Evolutionary conservation across 345 rosid genomes (phyloP), one percentile per base, ranked within the genome.

Genomic region (Syzygium aqueum): DNA sequence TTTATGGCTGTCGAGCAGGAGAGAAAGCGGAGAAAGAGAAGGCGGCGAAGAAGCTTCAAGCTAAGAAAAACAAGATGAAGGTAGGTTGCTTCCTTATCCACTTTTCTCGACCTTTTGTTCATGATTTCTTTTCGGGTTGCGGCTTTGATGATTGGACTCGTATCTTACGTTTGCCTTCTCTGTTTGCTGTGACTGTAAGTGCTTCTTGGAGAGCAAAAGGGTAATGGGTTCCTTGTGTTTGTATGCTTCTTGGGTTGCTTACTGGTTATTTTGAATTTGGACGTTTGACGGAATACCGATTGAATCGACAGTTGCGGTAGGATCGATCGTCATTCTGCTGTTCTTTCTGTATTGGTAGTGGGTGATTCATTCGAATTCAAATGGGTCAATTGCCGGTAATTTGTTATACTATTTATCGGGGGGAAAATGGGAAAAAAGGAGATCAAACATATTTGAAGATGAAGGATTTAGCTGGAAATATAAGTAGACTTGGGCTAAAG

Each of bases 61-160:
- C 95, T 1, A 96, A 95, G 95, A 96, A 95, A 91, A 96, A 92
- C 86, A 96, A 96, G 93, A 98, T 98, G 99, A 96, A 98, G 94
- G 99, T 95, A 52, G 84, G 86, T 77, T 46, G 91, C 84, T 43
- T 43, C 61, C 67, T 88, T 88, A 9, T 15, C 27, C 11, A 11
- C 6, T 85, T 59, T 8, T n/a, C 86, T 22, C 30, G 40, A 28
- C 19, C 22, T n/a, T 88, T 61, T 7, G n/a, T 51, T 82, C 67
- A 17, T 82, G 37, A 19, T 37, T 56, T 57, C 46, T 83, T 56
- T 84, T 15, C 4, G 49, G 82, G 37, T 19, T 77, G 37, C 40
- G 61, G 51, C 21, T 46, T 33, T 13, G 28, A 14, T 50, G 1
- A 27, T 61, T 51, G 50, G 37, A 22, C 82, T 73, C 21, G 10